Percentiles rank a stretch among this genome's conserved stretches.
Conservation (phyloP, 208 protist species). For the Tritrichomonas foetus region DNA sequence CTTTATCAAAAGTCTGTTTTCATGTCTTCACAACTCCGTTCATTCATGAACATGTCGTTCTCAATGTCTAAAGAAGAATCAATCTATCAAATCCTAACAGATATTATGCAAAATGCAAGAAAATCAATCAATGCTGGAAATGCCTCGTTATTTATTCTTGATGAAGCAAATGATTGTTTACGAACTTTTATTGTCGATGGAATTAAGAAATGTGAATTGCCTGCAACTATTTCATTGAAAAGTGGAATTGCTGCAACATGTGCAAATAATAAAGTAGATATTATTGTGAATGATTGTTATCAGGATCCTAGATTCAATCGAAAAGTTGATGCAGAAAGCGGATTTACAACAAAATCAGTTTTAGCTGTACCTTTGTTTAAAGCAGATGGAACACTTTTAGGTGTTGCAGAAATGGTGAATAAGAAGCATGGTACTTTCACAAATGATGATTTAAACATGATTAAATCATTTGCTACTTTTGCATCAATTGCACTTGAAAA, state of each 20-base stretch:
- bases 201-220: not conserved
- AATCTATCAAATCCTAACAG: not conserved
- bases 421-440: not conserved
- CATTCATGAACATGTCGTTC: not conserved
- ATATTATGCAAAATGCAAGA: not conserved
- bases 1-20: not conserved
- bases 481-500: not conserved
- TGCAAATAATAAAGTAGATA: not conserved
- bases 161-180: not conserved
- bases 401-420: not conserved
- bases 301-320: not conserved
- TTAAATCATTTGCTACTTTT: not conserved
- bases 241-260: not conserved
- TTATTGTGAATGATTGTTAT: not conserved
- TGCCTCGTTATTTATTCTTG: not conserved
- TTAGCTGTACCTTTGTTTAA: constrained; percentile 16
- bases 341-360: not conserved
- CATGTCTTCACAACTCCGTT: not conserved
- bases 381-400: not conserved
- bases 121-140: not conserved
- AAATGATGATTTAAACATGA: not conserved
- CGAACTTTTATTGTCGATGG: constrained; percentile 5
- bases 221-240: not conserved
- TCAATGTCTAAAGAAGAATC: not conserved
- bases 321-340: not conserved